Percentiles rank a stretch among this genome's conserved stretches.
Conservation (phyloP, 257 asterid genomes). For the Nicotiana sylvestris region DNA sequence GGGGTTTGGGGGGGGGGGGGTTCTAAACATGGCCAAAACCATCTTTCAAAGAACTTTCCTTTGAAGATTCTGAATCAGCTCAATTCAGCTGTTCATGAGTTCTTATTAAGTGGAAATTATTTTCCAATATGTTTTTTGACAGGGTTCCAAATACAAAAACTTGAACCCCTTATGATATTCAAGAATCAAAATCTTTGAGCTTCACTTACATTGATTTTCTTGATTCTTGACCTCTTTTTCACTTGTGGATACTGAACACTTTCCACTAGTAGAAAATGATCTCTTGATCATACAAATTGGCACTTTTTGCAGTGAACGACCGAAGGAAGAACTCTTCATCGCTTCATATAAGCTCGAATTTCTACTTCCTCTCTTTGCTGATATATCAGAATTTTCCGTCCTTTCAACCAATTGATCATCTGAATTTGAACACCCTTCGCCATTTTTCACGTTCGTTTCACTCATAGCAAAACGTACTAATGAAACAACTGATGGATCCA, state of each 20-base stretch:
- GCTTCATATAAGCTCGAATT: constrained; percentile 30
- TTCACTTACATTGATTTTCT: constrained; percentile 6
- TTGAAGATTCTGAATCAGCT: not conserved
- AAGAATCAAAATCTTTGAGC: not conserved
- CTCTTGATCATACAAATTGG: constrained; percentile 44
- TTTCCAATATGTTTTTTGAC: not conserved
- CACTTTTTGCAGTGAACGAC: constrained; percentile 38
- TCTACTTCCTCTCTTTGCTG: constrained; percentile 14
- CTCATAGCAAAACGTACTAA: constrained; percentile 7
- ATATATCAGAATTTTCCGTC: constrained; percentile 11
- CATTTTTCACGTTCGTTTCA: constrained; percentile 7
- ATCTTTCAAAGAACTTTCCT: not conserved
- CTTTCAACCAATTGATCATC: constrained; percentile 7
- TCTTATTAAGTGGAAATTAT: not conserved
- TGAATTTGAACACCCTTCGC: constrained; percentile 33
- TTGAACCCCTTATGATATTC: not conserved
- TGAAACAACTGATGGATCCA: constrained; percentile 44
- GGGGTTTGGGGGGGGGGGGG: not conserved
- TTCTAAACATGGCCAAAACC: not conserved
- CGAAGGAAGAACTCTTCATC: constrained; percentile 42
- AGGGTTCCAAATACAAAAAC: not conserved
- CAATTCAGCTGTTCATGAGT: not conserved
- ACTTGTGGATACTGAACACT: constrained; percentile 26
- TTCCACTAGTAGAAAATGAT: constrained; percentile 52
- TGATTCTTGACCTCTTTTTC: constrained; percentile 38